Conservation (phyloP, 331 rosid species). For the Acacia concinna region DNA sequence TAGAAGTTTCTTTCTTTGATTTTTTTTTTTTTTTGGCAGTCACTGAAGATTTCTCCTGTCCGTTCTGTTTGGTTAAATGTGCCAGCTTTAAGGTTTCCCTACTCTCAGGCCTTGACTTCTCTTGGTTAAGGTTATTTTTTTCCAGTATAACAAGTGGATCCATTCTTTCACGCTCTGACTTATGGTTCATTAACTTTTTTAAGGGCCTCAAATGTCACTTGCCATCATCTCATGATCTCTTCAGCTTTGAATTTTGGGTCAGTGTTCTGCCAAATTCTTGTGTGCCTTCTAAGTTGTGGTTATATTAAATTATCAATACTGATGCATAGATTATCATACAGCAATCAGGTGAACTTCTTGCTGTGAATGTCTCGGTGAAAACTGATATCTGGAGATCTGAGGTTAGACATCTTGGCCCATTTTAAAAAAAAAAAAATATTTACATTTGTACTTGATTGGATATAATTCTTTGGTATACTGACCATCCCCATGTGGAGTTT, state of each 20-base stretch:
- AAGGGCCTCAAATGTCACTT: slow-evolving; percentile 85
- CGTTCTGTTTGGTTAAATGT: slow-evolving; percentile 87
- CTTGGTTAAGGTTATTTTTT: background rate
- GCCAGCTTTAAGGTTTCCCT: slow-evolving; percentile 72
- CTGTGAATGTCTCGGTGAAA: slow-evolving; percentile 82
- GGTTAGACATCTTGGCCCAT: slow-evolving; percentile 48
- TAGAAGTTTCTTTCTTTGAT: slow-evolving; percentile 13
- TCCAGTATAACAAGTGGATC: slow-evolving; percentile 14
- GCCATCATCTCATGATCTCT: slow-evolving; percentile 75
- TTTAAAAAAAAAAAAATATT: slow-evolving; percentile 5
- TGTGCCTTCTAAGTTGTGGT: slow-evolving; percentile 22
- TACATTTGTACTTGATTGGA: background rate
- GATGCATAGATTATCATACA: slow-evolving; percentile 44
- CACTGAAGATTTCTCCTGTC: slow-evolving; percentile 81
- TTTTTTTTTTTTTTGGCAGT: slow-evolving; percentile 47
- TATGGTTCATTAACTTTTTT: slow-evolving; percentile 20
- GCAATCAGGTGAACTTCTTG: slow-evolving; percentile 86
- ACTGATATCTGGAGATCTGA: slow-evolving; percentile 57
- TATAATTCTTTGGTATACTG: background rate
- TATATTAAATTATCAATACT: slow-evolving; percentile 20
- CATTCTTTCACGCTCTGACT: slow-evolving; percentile 23
- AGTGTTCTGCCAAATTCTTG: slow-evolving; percentile 44
- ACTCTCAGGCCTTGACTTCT: slow-evolving; percentile 13
- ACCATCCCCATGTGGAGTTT: background rate
- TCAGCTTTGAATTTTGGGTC: slow-evolving; percentile 92